Evolutionary conservation across 495 filamentous ascomycete genomes (phyloP).

Genomic region (Tuber aestivum): DNA sequence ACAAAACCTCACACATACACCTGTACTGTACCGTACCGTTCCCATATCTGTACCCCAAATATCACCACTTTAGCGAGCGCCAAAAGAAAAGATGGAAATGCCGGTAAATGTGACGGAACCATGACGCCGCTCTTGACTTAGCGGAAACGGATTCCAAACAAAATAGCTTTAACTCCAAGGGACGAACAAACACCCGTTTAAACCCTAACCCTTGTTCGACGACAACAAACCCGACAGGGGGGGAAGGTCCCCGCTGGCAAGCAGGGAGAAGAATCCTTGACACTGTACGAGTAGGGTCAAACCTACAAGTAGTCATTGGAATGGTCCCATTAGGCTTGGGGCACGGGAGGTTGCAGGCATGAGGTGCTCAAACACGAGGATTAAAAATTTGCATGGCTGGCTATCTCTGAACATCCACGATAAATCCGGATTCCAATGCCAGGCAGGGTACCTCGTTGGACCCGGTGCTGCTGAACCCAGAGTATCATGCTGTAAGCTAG

Average conservation of each 20-base stretch:
- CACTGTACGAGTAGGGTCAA: no score
- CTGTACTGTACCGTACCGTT: background rate
- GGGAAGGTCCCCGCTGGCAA: background rate
- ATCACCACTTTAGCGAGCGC: background rate
- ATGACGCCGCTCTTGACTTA: background rate
- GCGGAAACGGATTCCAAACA: background rate
- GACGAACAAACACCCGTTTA: background rate
- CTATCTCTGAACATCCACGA: background rate
- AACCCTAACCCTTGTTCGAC: background rate
- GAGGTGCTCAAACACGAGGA: background rate
- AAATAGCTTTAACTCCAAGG: background rate
- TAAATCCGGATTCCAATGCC: background rate
- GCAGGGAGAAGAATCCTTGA: background rate
- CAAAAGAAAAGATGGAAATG: background rate
- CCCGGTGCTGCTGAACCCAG: background rate
- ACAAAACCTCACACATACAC: background rate
- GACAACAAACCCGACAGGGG: background rate
- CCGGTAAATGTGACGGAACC: background rate
- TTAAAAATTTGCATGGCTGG: background rate
- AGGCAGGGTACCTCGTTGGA: no score
- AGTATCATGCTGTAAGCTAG: background rate
- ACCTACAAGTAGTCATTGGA: background rate
- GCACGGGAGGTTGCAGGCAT: background rate
- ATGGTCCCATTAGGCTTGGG: background rate
- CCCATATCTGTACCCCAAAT: background rate